Evolutionary conservation across 768 basidiomycete species (phyloP).

Genomic region (Termitomyces heimii): DNA sequence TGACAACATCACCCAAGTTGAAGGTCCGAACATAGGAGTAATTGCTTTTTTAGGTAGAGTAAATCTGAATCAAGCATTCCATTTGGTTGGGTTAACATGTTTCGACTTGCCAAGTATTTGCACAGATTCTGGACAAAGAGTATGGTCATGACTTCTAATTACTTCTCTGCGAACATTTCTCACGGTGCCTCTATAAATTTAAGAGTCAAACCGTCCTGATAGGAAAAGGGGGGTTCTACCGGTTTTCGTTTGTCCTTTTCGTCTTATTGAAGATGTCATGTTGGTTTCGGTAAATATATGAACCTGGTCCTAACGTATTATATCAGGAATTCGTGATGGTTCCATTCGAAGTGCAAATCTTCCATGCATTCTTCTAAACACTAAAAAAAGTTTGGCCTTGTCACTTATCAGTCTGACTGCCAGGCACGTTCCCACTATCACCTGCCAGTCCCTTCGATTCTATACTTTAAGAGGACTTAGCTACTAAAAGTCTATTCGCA

Average conservation of each 20-base stretch:
- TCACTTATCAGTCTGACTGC: slow-evolving; percentile 13
- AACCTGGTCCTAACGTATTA: not conserved
- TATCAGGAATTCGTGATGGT: not conserved
- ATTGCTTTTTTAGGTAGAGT: no score
- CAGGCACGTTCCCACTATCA: slow-evolving; percentile 30
- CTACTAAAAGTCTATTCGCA: slow-evolving; percentile 48
- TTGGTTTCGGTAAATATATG: not conserved
- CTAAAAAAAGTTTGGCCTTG: slow-evolving; percentile 1
- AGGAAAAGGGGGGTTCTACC: no score
- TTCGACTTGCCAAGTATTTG: no score
- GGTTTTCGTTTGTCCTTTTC: not conserved
- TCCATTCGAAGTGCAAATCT: not conserved
- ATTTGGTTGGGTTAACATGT: no score
- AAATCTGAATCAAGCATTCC: no score
- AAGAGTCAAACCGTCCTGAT: no score
- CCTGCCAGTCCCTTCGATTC: slow-evolving; percentile 24
- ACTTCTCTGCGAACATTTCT: no score
- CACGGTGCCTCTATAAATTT: no score
- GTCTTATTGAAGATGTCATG: not conserved
- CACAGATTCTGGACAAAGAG: no score
- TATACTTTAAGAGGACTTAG: slow-evolving; percentile 22
- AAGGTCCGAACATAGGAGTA: no score
- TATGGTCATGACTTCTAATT: no score
- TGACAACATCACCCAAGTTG: no score
- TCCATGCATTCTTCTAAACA: not conserved